Base-by-base conservation (phyloP, 2,329 filamentous ascomycete species). In the Penicillium sp. region DNA sequence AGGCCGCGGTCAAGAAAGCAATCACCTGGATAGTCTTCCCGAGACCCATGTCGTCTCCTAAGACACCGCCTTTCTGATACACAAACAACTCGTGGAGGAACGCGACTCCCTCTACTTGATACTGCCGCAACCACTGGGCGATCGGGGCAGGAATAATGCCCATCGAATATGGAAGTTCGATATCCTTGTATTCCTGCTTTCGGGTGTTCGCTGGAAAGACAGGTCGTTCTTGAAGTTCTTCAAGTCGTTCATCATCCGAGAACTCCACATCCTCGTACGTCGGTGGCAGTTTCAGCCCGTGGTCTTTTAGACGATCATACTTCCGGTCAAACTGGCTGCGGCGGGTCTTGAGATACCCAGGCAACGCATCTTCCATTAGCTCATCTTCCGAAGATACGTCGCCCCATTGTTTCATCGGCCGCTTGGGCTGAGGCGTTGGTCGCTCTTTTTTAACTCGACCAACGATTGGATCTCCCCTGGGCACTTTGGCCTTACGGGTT, bases 11-110 rank as follows among this genome's bases (percentile, higher is more conserved):
- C 21, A 98, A 74, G 57, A 98, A 97, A 0, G 90, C 87, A 50
- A 89, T 93, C 24, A 98, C 88, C 67, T 98, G 93, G 2, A 98
- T 88, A 0, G 93, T 98, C 69, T 98, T 98, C 0, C 93, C 93
- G 29, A 98, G 70, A 19, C 93, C 93, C 93, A 98, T 98, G 62
- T 98, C 93, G 64, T 98, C 93, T 3, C 91, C 90, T 0, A 98
- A 76, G 21, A 98, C 87, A 2, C 87, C 88, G 1, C 93, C 93
- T 59, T 84, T 85, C 63, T 98, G 93, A 57, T 88, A 91, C 4
- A 96, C 85, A 64, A 97, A 97, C 21, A 87, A 78, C 52, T 87
- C 80, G 64, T 97, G 90, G 7, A 98, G 75, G 61, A 96, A 97
- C 29, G 80, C 77, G 13, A 85, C 87, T 5, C 93, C 93, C 26